A percentile compares a stretch with the other conserved stretches of the same genome.
Conservation (phyloP, 2,329 filamentous ascomycete species). For the Myriosclerotinia scirpicola region DNA sequence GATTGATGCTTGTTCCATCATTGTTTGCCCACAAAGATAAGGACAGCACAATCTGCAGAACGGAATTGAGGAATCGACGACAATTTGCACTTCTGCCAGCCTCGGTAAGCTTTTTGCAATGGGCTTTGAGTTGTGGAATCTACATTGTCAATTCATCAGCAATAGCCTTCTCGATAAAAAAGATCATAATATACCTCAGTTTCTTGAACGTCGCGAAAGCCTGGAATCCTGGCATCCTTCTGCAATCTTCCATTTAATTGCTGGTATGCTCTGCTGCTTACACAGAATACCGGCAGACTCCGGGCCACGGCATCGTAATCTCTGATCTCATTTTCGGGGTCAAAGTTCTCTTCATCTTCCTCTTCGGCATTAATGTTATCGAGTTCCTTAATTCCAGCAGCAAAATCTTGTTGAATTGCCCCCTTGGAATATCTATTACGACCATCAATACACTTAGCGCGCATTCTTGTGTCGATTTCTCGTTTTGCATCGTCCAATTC, state of each 20-base stretch:
- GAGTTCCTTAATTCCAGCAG: constrained; percentile 58
- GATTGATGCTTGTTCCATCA: constrained; percentile 44
- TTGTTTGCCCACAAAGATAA: constrained; percentile 52
- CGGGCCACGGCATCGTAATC: constrained; percentile 59
- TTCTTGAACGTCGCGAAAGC: constrained; percentile 53
- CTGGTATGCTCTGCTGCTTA: constrained; percentile 62
- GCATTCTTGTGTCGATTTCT: constrained; percentile 42
- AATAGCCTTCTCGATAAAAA: neutral
- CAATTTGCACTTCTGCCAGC: constrained; percentile 47
- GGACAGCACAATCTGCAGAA: constrained; percentile 53
- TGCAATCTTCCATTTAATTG: constrained; percentile 56
- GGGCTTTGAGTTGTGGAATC: constrained; percentile 40
- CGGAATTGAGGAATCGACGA: constrained; percentile 51
- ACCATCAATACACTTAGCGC: constrained; percentile 50
- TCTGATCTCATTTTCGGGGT: constrained; percentile 54
- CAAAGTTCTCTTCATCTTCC: constrained; percentile 54
- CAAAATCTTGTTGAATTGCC: constrained; percentile 59
- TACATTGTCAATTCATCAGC: neutral
- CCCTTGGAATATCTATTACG: constrained; percentile 57
- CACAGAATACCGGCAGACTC: constrained; percentile 62
- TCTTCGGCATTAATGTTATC: constrained; percentile 54
- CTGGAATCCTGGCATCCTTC: constrained; percentile 52
- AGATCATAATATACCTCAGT: constrained; percentile 47
- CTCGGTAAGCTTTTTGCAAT: constrained; percentile 59
- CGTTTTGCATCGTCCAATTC: constrained; percentile 36